Evolutionary conservation across 495 filamentous ascomycete genomes (phyloP).

Genomic region (Rusavskia elegans): DNA sequence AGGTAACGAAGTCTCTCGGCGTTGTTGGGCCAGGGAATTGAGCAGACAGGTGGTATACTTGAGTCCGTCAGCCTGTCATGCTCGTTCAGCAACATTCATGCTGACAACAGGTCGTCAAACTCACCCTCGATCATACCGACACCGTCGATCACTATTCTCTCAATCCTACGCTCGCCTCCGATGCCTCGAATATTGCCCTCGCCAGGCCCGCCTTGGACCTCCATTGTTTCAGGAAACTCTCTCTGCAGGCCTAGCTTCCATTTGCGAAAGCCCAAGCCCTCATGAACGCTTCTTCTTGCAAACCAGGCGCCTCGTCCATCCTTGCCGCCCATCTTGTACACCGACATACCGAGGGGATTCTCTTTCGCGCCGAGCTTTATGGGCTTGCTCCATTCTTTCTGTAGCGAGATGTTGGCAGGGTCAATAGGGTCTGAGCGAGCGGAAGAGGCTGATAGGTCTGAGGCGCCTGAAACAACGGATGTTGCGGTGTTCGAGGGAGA

Average conservation of each 20-base stretch:
- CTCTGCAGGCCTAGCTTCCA: constrained; percentile 40
- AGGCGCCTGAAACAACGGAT: constrained; percentile 23
- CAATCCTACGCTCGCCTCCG: constrained; percentile 60
- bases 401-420: constrained; percentile 33
- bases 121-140: constrained; percentile 42
- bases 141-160: constrained; percentile 34
- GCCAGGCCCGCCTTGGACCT: constrained; percentile 39
- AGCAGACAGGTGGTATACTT: constrained; percentile 71
- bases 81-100: neutral
- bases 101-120: neutral
- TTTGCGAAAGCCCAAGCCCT: constrained; percentile 53
- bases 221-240: constrained; percentile 46
- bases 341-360: constrained; percentile 57
- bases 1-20: constrained; percentile 71
- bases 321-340: constrained; percentile 65
- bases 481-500: constrained; percentile 22
- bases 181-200: constrained; percentile 67
- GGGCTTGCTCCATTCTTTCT: constrained; percentile 74
- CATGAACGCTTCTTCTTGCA: constrained; percentile 68
- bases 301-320: constrained; percentile 88
- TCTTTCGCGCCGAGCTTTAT: constrained; percentile 53
- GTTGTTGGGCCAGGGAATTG: constrained; percentile 83
- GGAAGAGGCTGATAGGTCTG: constrained; percentile 34
- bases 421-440: constrained; percentile 34
- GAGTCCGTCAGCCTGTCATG: constrained; percentile 7